Evolutionary conservation across 805 yeast genomes (phyloP), one percentile per base, ranked within the genome.

Genomic region (Candida takata): DNA sequence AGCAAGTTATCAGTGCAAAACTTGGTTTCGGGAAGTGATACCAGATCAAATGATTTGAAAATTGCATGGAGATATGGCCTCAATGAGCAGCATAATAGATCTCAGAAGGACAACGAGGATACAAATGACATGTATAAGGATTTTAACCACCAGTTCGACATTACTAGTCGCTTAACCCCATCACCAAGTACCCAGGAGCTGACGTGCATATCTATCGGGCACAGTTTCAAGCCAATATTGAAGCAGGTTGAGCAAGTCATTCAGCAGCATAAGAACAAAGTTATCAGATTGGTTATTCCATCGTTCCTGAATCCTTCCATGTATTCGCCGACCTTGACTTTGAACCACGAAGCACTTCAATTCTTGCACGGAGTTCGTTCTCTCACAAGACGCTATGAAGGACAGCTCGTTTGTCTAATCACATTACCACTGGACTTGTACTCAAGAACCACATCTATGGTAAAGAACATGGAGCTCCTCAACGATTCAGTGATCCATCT

Each of bases 11-110:
- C 84, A 38, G 90, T 83, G 4, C 74, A 79, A 21, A 84, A 84
- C 51, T 52, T 81, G 49, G 58, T 74, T 3, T 72, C 70, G 41
- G 52, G 55, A 16, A 25, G 32, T n/a, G 29, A 11, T 25, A 9
- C 18, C 8, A 13, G 25, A 25, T 29, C 35, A 27, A 27, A 29
- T 31, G 84, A 80, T 44, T 63, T 88, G 69, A 84, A 79, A 53
- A 88, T 88, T 47, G 97, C 97, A 1, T 88, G 97, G 97, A 72
- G 97, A 50, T 88, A 88, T 52, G 92, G 90, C 1, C 60, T 66
- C 36, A 65, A 64, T 17, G 63, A 64, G 33, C 37, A 37, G 8
- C 29, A 35, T 17, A 61, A 58, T 29, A 37, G 47, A 51, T 35
- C 55, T 45, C 46, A 51, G 27, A 43, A 31, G 37, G 50, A 41